These are phyloP conservation scores for Adiantum capillusveneris DNA, from an alignment of 75 land plant species.

Conservation along the genomic window DNA sequence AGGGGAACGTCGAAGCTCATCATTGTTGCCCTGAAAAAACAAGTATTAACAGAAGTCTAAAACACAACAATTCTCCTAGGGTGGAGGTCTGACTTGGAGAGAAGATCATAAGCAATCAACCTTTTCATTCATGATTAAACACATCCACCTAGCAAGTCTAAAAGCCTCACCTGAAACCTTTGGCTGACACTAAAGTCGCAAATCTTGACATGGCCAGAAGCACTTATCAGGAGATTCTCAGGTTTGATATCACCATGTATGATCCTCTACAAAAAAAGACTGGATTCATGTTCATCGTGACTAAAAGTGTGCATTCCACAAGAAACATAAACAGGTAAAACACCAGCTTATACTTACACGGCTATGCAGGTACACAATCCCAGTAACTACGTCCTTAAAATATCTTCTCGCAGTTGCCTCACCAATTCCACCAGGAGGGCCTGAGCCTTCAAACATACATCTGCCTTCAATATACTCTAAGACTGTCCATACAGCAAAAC, in stretches of 20 bases:
- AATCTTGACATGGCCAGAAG: slow-evolving; percentile 33
- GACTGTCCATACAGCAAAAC: slow-evolving; percentile 17
- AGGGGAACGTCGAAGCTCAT: slow-evolving; percentile 86
- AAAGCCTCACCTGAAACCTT: slow-evolving; percentile 28
- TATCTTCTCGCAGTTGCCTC: slow-evolving; percentile 34
- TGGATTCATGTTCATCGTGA: background rate
- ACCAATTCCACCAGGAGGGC: slow-evolving; percentile 37
- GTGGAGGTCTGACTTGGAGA: too few species aligned
- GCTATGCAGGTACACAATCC: slow-evolving; percentile 33
- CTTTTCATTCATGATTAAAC: too few species aligned
- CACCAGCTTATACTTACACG: slow-evolving; percentile 15
- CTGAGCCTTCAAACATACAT: slow-evolving; percentile 39
- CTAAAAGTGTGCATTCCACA: background rate
- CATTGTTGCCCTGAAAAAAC: slow-evolving; percentile 78
- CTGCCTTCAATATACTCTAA: slow-evolving; percentile 41
- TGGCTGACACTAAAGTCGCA: slow-evolving; percentile 43
- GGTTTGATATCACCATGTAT: slow-evolving; percentile 49
- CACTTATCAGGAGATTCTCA: slow-evolving; percentile 38
- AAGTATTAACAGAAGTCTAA: too few species aligned
- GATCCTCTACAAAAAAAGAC: slow-evolving; percentile 23
- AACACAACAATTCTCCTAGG: too few species aligned
- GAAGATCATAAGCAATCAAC: too few species aligned
- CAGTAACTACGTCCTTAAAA: slow-evolving; percentile 30
- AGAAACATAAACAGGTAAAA: too few species aligned
- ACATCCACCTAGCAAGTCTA: too few species aligned